Evolutionary conservation across 2,329 filamentous ascomycete genomes (phyloP).

Genomic region (Microsporum canis): DNA sequence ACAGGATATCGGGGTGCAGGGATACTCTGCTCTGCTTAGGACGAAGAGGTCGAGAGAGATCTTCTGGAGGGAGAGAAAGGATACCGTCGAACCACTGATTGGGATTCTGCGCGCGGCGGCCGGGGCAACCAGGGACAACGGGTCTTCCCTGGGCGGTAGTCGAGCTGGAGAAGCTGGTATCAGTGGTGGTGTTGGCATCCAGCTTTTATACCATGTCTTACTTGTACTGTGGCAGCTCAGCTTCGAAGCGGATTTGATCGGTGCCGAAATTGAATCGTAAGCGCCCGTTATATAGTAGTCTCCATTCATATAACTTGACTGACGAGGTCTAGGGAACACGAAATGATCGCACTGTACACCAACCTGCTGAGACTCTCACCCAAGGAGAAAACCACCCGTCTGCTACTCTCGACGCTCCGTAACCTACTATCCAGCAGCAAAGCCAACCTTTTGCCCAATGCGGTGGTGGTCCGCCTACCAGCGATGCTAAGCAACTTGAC

Average conservation of each 20-base stretch:
- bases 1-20: conserved; percentile 89
- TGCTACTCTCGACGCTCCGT: conserved; percentile 77
- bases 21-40: conserved; percentile 75
- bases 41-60: conserved; percentile 61
- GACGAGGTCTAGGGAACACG: conserved; percentile 60
- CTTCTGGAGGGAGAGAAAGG: conserved; percentile 83
- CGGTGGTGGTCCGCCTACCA: conserved; percentile 73
- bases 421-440: conserved; percentile 71
- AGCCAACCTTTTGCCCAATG: conserved; percentile 61
- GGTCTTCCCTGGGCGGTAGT: conserved; percentile 50
- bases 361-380: conserved; percentile 83
- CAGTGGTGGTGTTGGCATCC: conserved; percentile 66
- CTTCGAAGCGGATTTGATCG: conserved; percentile 63
- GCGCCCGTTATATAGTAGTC: conserved; percentile 21
- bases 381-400: conserved; percentile 93
- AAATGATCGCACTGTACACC: conserved; percentile 84
- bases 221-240: conserved; percentile 94
- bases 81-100: conserved; percentile 71
- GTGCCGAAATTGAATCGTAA: conserved; percentile 76
- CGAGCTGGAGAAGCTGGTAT: conserved; percentile 54
- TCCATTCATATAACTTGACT: conserved; percentile 8
- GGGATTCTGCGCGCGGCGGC: conserved; percentile 67
- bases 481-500: conserved; percentile 47
- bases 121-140: conserved; percentile 58
- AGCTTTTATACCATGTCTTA: conserved; percentile 68